Percentiles rank a stretch among this genome's conserved stretches.
Conservation (phyloP, 768 basidiomycete genomes). For the Boletellus emodensis region DNA sequence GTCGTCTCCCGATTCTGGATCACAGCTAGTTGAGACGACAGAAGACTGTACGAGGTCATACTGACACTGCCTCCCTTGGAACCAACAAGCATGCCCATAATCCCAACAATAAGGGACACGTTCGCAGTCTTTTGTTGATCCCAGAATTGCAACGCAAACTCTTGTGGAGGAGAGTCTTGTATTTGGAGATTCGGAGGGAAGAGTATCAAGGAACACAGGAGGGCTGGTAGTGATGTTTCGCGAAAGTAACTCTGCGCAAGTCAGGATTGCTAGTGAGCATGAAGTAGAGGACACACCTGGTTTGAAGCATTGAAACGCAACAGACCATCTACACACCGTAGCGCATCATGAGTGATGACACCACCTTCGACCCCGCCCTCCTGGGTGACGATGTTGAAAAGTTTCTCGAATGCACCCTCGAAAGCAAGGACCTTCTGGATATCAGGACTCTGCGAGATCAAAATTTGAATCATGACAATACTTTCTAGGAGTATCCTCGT, state of each 20-base stretch:
- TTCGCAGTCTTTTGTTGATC: slow-evolving; percentile 86
- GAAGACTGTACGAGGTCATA: slow-evolving; percentile 8
- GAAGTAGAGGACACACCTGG: slow-evolving; percentile 52
- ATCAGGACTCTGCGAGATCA: slow-evolving; percentile 84
- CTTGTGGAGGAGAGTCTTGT: slow-evolving; percentile 65
- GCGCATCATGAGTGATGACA: slow-evolving; percentile 77
- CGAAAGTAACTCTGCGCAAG: slow-evolving; percentile 85
- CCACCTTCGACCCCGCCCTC: slow-evolving; percentile 95
- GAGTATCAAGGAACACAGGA: slow-evolving; percentile 63
- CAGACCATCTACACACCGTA: slow-evolving; percentile 80
- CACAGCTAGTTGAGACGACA: slow-evolving; percentile 2
- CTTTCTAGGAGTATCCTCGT: slow-evolving; percentile 53
- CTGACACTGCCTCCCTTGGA: slow-evolving; percentile 63
- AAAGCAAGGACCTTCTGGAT: slow-evolving; percentile 97
- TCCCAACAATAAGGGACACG: slow-evolving; percentile 69
- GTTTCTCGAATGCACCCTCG: slow-evolving; percentile 93
- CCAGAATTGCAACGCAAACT: slow-evolving; percentile 96
- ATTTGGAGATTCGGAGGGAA: slow-evolving; percentile 63
- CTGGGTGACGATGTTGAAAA: slow-evolving; percentile 80
- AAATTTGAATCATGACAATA: slow-evolving; percentile 72
- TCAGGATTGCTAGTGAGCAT: slow-evolving; percentile 9
- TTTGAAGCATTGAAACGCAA: slow-evolving; percentile 93
- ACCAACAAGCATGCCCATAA: slow-evolving; percentile 83
- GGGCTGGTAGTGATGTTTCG: slow-evolving; percentile 70
- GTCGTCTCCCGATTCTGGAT: slow-evolving; percentile 53